Conservation (phyloP, 2,329 filamentous ascomycete genomes). For the Botrytis squamosa region DNA sequence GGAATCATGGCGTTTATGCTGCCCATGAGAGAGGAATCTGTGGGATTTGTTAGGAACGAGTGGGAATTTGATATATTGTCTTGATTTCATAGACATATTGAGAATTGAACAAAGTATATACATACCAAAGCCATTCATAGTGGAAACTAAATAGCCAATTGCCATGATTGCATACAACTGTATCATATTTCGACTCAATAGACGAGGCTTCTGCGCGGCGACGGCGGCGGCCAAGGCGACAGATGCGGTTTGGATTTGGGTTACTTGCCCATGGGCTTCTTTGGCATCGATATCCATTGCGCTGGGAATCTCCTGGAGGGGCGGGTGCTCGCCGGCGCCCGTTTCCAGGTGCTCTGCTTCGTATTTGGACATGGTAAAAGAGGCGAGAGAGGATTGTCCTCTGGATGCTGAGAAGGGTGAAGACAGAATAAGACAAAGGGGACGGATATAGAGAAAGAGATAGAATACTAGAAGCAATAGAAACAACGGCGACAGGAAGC, state of each 20-base stretch:
- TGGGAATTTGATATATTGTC: background rate
- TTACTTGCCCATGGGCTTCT: background rate
- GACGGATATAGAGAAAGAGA: background rate
- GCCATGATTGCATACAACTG: constrained; percentile 45
- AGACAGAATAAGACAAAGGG: background rate
- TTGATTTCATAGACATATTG: background rate
- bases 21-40: constrained; percentile 44
- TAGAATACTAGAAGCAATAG: background rate
- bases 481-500: background rate
- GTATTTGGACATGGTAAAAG: background rate
- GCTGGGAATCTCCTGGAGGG: background rate
- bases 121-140: constrained; percentile 53
- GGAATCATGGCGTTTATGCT: constrained; percentile 48
- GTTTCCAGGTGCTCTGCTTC: background rate
- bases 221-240: constrained; percentile 40
- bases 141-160: constrained; percentile 46
- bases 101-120: background rate
- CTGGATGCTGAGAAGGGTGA: background rate
- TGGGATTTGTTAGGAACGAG: background rate
- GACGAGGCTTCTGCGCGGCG: constrained; percentile 38
- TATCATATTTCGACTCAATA: constrained; percentile 45
- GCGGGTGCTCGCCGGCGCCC: background rate
- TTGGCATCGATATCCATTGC: background rate
- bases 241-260: constrained; percentile 42
- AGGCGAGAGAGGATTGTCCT: background rate